Evolutionary conservation across 768 basidiomycete species (phyloP).

Genomic region (Agaricus blazei): DNA sequence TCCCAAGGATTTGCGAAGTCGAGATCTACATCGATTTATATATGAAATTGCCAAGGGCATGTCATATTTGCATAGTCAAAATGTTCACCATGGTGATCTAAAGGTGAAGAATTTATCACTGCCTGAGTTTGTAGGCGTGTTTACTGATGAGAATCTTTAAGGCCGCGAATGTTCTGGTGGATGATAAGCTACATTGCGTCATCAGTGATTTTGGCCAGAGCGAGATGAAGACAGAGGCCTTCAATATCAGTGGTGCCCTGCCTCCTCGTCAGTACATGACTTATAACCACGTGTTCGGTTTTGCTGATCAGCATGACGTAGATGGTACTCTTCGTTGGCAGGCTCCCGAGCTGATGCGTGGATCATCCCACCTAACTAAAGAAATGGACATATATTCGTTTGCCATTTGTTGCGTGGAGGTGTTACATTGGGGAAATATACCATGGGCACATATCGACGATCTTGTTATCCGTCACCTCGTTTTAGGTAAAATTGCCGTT

Average conservation of each 20-base stretch:
- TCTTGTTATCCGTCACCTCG: constrained; percentile 42
- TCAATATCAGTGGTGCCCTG: constrained; percentile 48
- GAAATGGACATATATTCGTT: constrained; percentile 68
- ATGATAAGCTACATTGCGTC: constrained; percentile 60
- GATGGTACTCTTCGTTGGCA: constrained; percentile 70
- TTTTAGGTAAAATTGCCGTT: constrained; percentile 36
- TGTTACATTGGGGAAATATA: constrained; percentile 55
- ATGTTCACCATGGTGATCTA: constrained; percentile 75
- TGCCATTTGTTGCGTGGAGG: constrained; percentile 60
- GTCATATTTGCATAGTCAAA: constrained; percentile 68
- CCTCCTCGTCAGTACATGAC: constrained; percentile 36
- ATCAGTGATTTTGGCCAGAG: constrained; percentile 83
- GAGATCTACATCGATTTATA: constrained; percentile 55
- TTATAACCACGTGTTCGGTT: not conserved
- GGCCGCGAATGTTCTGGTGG: constrained; percentile 76
- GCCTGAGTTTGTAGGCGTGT: not conserved
- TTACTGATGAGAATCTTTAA: constrained; percentile 13
- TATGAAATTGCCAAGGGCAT: constrained; percentile 77
- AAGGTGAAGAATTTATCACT: constrained; percentile 43
- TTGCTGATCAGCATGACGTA: constrained; percentile 16
- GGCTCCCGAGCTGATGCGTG: constrained; percentile 61
- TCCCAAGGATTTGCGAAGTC: constrained; percentile 20
- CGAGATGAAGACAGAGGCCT: constrained; percentile 72
- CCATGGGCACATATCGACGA: constrained; percentile 55
- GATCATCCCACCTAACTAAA: constrained; percentile 39